A percentile compares a stretch with the other conserved stretches of the same genome.
Conservation (phyloP, 2,329 filamentous ascomycete species). For the Paecilomyces fulvus region DNA sequence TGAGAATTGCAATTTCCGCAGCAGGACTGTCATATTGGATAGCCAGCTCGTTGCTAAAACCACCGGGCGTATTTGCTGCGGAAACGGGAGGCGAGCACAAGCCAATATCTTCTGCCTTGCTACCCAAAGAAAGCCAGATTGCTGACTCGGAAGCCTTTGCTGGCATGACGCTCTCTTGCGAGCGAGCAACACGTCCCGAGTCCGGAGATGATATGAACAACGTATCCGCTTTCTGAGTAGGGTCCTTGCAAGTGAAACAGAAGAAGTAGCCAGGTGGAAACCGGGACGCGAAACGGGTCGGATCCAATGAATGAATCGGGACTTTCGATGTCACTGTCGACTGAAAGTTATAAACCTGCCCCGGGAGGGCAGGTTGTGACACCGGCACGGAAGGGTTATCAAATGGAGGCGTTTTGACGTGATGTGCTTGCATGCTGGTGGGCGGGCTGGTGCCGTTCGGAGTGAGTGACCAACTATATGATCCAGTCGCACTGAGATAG, state of each 20-base stretch:
- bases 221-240: constrained; percentile 51
- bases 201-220: constrained; percentile 85
- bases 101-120: constrained; percentile 69
- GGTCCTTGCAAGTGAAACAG: constrained; percentile 63
- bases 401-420: constrained; percentile 83
- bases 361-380: constrained; percentile 14
- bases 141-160: constrained; percentile 68
- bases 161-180: constrained; percentile 43
- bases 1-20: constrained; percentile 82
- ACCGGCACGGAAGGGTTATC: constrained; percentile 20
- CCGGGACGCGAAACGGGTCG: constrained; percentile 35
- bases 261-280: constrained; percentile 89
- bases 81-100: constrained; percentile 65
- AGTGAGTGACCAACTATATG: constrained; percentile 47
- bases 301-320: constrained; percentile 37
- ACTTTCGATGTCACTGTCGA: constrained; percentile 40
- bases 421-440: constrained; percentile 95
- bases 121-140: constrained; percentile 67
- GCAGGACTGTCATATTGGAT: constrained; percentile 85
- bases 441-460: constrained; percentile 59
- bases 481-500: constrained; percentile 82
- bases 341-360: constrained; percentile 18
- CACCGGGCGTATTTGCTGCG: constrained; percentile 58
- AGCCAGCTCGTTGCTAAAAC: constrained; percentile 90
- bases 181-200: constrained; percentile 66